Evolutionary conservation across 345 rosid genomes (phyloP), one percentile per base, ranked within the genome.

Genomic region (Bretschneidera sinensis): DNA sequence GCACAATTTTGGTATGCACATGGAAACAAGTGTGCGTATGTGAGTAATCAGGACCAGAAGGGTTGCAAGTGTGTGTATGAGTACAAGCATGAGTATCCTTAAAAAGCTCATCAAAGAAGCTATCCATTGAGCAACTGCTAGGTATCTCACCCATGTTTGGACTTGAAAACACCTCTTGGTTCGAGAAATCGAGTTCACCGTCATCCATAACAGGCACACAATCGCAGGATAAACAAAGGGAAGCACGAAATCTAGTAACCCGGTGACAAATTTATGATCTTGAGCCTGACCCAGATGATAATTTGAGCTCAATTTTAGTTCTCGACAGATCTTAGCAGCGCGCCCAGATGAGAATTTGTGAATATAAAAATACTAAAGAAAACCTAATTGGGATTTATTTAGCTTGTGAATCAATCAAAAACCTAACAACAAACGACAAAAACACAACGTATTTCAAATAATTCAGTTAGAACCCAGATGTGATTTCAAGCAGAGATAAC

Each of bases 21-120:
- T 92, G 97, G 65, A 78, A 84, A 72, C 98, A 92, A 0, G 97
- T 89, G 71, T 89, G 97, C 0, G 98, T 85, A 60, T 92, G 98
- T 0, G 92, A 83, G 58, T 69, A 78, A 70, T 92, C 97, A 0
- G 98, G 97, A 2, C 98, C 98, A 0, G 98, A 87, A 0, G 97
- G 97, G 45, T 92, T 85, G 69, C 98, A 89, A 17, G 94, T 89
- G 72, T 92, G 96, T 18, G 98, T 85, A 61, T 92, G 98, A 19
- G 94, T 92, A 55, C 98, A 92, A 0, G 97, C 92, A 68, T 83
- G 85, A 48, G 81, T 43, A 51, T 91, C 96, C 76, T 70, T 82
- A 23, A 82, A 58, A 62, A 86, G 81, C 14, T 82, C 95, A 34
- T 86, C 83, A 33, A 85, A 83, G 78, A 89, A 76, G 74, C 75